Conservation (phyloP, 2,329 filamentous ascomycete genomes). For the Kalmusia sp. region DNA sequence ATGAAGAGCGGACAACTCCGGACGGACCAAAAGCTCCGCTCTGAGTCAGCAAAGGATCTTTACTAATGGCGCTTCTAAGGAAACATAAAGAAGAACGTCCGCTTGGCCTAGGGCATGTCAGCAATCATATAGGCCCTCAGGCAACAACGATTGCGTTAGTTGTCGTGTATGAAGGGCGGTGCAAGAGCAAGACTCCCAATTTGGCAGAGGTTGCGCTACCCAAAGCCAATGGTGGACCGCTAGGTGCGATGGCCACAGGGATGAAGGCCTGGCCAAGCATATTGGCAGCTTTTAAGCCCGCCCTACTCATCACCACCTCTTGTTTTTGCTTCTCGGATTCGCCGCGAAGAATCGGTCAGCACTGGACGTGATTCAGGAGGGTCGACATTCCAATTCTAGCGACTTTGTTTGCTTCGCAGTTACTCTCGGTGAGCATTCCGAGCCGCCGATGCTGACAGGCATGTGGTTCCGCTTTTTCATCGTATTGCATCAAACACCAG, state of each 20-base stretch:
- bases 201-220: background rate
- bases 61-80: background rate
- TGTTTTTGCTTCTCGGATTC: background rate
- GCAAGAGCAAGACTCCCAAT: background rate
- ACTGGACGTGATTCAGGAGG: background rate
- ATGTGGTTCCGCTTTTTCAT: background rate
- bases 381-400: background rate
- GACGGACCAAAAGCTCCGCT: too few species aligned
- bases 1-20: too few species aligned
- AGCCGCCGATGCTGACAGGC: background rate
- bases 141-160: background rate
- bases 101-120: conserved; percentile 2
- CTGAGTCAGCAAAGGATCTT: conserved; percentile 5
- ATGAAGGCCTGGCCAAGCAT: background rate
- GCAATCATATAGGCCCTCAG: conserved; percentile 6
- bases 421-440: background rate
- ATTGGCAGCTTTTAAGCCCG: background rate
- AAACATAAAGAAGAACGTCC: background rate
- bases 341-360: conserved; percentile 1
- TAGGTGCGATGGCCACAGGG: background rate
- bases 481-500: background rate
- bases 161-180: background rate
- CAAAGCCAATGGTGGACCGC: background rate
- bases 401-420: background rate
- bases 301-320: background rate